Evolutionary conservation across 2,329 filamentous ascomycete genomes (phyloP), one percentile per base, ranked within the genome.

Genomic region (Pseudocercospora cruenta): DNA sequence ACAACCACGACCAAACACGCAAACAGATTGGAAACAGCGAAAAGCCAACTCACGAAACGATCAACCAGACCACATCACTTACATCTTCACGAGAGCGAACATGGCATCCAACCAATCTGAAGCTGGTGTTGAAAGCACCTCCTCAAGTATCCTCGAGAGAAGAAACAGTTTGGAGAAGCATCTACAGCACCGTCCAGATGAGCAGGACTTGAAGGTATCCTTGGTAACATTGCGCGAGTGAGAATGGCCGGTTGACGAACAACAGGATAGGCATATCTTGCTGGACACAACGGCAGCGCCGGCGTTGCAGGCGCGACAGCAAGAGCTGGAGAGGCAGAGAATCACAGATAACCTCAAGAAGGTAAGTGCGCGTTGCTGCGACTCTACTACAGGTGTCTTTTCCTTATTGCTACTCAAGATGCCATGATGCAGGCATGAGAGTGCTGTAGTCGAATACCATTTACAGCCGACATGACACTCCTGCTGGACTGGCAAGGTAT

Each of bases 201-300:
- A 78, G 14, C 82, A 90, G 75, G 89, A 91, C 67, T 81, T 91
- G 67, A 91, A 90, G 80, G 39, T 43, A 43, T 43, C 6, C 39
- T 6, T 3, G 39, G 39, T 1, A 19, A 19, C 7, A n/a, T 43
- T 43, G 16, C 16, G 39, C 39, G 16, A 43, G 16, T 43, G 16
- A 19, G 39, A 16, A 43, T 19, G 39, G 16, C 24, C 8, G 39
- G 16, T 19, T 43, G 39, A 43, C 39, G 39, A 8, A 43, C 16
- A 43, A 43, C 16, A 43, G 39, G 86, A 90, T 70, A 54, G 69
- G 68, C 86, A 91, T 74, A 91, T 91, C 69, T 78, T 91, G 60
- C 82, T 90, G 4, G 86, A 90, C 73, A 90, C 87, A 2, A 88
- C 83, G 72, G 87, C 87, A 70, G 89, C 89, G 53, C 89, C 89